phyloP scores from a whole-genome alignment of 2,329 filamentous ascomycete species.

The Colletotrichum zoysiae region DNA sequence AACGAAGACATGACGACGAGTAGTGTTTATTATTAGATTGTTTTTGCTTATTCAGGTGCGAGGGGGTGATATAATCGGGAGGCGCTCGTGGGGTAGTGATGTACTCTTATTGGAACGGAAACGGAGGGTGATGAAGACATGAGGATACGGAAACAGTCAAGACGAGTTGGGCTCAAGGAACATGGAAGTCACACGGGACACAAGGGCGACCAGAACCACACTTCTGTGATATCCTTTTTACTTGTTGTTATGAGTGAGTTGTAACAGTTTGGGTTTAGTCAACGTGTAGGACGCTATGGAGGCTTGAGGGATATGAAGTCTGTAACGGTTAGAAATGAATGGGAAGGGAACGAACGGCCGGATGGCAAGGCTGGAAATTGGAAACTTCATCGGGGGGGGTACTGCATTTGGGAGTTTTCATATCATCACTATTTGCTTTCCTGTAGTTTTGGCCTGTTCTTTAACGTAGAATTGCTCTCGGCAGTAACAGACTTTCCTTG shows the following conservation, averaged over 20 bases:
- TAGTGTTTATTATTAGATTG: conserved; percentile 21
- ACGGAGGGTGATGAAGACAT: background rate
- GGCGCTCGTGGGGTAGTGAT: background rate
- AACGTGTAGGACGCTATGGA: background rate
- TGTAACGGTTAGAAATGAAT: too few relatives aligned
- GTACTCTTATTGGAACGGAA: background rate
- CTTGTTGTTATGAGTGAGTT: conserved; percentile 23
- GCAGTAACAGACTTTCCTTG: conserved; percentile 29
- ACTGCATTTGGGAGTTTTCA: conserved; percentile 37
- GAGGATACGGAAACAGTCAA: background rate
- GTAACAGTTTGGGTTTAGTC: background rate
- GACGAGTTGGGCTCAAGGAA: background rate
- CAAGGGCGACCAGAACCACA: conserved; percentile 41
- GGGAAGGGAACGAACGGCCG: background rate
- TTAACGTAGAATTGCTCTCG: background rate
- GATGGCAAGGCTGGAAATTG: background rate
- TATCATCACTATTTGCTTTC: conserved; percentile 17
- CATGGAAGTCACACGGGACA: conserved; percentile 29
- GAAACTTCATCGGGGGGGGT: conserved; percentile 11
- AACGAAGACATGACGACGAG: conserved; percentile 19
- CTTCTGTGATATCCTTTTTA: conserved; percentile 31
- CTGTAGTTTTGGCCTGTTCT: background rate
- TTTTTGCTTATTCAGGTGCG: background rate
- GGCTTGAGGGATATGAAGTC: too few relatives aligned
- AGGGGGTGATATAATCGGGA: conserved; percentile 8